Percentiles rank a stretch among this genome's conserved stretches.
phyloP scores from a whole-genome alignment of 2,329 filamentous ascomycete genomes.

The Pseudogymnoascus sp. region DNA sequence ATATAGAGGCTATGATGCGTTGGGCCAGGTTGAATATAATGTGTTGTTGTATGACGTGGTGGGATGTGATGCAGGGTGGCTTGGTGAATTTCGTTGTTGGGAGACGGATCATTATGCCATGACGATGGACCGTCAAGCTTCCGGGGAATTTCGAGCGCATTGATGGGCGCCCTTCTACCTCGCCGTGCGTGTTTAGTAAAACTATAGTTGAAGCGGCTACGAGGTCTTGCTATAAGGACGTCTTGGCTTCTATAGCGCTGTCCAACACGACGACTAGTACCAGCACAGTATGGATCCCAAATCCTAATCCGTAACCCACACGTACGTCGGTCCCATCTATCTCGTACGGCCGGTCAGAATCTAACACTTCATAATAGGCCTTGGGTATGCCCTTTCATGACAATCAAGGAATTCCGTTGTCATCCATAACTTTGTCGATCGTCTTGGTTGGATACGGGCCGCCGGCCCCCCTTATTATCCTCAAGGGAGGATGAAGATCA shows the following conservation, averaged over 20 bases:
- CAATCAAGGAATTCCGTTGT: not conserved
- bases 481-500: conserved; percentile 1
- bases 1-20: not conserved
- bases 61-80: not conserved
- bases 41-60: conserved; percentile 4
- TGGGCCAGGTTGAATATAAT: not conserved
- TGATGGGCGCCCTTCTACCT: not conserved
- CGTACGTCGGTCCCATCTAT: not conserved
- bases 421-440: not conserved
- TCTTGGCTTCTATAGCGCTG: not conserved
- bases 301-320: conserved; percentile 5
- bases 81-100: not conserved
- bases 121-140: not conserved
- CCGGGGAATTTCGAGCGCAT: not conserved
- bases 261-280: not conserved
- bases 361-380: not conserved
- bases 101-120: not conserved
- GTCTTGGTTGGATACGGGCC: conserved; percentile 3
- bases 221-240: not conserved
- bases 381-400: not conserved
- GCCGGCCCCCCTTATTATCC: conserved; percentile 1
- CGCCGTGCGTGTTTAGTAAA: not conserved
- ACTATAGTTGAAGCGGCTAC: not conserved
- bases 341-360: not conserved
- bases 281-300: not conserved